phyloP scores from a whole-genome alignment of 2,329 filamentous ascomycete species.

The Cladorrhinum sp. region DNA sequence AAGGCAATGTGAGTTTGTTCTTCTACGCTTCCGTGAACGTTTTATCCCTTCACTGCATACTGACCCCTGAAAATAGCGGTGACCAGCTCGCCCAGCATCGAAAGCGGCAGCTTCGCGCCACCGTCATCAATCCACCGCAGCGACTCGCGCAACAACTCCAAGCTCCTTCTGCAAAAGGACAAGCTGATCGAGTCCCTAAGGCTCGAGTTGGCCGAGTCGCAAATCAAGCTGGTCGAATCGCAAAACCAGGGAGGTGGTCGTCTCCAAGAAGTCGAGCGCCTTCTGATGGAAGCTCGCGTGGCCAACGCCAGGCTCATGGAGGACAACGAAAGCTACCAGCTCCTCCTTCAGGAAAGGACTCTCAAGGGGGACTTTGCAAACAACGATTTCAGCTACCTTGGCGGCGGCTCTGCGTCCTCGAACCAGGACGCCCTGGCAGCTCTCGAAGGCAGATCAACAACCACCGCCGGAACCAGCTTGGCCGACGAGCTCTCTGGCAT shows the following conservation, averaged over 20 bases:
- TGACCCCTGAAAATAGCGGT: constrained; percentile 33
- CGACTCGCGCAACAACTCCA: constrained; percentile 85
- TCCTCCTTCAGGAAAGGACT: constrained; percentile 90
- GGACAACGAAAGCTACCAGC: constrained; percentile 97
- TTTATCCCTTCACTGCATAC: neutral
- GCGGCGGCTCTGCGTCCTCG: constrained; percentile 46
- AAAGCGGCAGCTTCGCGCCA: constrained; percentile 78
- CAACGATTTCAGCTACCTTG: constrained; percentile 72
- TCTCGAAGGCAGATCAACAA: constrained; percentile 50
- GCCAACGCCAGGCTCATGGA: constrained; percentile 95
- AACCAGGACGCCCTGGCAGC: constrained; percentile 64
- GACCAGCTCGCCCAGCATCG: constrained; percentile 65
- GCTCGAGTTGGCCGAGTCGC: constrained; percentile 87
- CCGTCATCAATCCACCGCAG: constrained; percentile 80
- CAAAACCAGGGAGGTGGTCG: constrained; percentile 89
- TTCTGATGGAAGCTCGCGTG: constrained; percentile 89
- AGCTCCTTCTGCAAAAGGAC: constrained; percentile 90
- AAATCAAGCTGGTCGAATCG: constrained; percentile 91
- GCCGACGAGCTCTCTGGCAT: constrained; percentile 84
- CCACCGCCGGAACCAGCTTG: constrained; percentile 52
- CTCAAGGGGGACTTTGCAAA: constrained; percentile 89
- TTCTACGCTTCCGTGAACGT: neutral
- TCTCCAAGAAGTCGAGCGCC: constrained; percentile 83
- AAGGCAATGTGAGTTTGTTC: constrained; percentile 51
- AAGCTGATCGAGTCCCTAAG: constrained; percentile 90